Evolutionary conservation across 805 yeast species (phyloP).

Genomic region (Saturnispora ahearnii): DNA sequence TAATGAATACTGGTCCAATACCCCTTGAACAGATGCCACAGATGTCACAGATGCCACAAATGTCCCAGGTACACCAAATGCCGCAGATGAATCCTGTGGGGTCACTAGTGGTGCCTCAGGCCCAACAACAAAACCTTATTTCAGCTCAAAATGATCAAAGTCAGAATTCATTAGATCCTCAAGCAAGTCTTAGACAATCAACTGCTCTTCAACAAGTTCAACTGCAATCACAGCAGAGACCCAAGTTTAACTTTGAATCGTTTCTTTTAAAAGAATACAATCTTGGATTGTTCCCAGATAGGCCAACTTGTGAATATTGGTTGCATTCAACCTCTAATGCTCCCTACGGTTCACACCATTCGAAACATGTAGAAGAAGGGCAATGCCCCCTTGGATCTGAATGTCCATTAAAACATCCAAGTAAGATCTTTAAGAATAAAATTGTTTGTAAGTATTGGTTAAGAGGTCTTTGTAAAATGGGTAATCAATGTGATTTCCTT

Average conservation of each 20-base stretch:
- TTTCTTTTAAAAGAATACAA: conserved; percentile 72
- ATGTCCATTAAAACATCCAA: conserved; percentile 78
- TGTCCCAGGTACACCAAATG: background rate
- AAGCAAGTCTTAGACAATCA: conserved; percentile 12
- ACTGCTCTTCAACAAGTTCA: conserved; percentile 14
- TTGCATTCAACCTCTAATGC: conserved; percentile 40
- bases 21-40: background rate
- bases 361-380: conserved; percentile 4
- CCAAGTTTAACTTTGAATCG: conserved; percentile 59
- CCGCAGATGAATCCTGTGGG: background rate
- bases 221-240: conserved; percentile 8
- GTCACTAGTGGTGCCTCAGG: background rate
- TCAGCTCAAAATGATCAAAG: background rate
- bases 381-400: conserved; percentile 79
- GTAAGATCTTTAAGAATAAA: conserved; percentile 53
- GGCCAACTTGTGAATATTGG: conserved; percentile 77
- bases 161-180: conserved; percentile 7
- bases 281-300: conserved; percentile 77
- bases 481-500: conserved; percentile 89
- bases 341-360: conserved; percentile 4
- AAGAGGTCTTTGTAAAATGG: conserved; percentile 93
- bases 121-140: background rate
- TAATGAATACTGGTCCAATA: background rate
- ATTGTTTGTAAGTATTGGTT: conserved; percentile 98
- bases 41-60: background rate